These are phyloP conservation scores for Cephalotrichum gorgonifer DNA, from an alignment of 2,329 filamentous ascomycete genomes.

Conservation along the genomic window DNA sequence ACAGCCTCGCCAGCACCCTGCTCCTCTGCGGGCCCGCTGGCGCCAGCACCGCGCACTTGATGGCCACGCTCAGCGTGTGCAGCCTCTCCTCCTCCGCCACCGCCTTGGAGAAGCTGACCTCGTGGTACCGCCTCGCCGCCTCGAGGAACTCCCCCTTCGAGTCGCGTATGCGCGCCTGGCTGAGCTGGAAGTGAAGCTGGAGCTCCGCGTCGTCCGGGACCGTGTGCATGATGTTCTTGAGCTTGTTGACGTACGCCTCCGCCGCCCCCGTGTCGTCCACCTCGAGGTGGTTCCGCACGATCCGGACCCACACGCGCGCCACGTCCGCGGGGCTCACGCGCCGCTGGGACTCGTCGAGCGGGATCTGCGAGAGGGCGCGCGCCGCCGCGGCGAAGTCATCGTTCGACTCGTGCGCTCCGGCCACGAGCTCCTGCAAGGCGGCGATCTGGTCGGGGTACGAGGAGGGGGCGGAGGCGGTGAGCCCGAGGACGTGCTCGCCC, in stretches of 20 bases:
- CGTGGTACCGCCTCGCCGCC: constrained; percentile 79
- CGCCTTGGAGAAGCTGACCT: constrained; percentile 65
- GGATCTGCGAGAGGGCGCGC: constrained; percentile 67
- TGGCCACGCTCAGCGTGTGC: constrained; percentile 73
- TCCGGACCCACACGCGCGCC: constrained; percentile 81
- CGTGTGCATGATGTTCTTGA: constrained; percentile 82
- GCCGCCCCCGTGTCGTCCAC: constrained; percentile 82
- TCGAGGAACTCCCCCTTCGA: constrained; percentile 82
- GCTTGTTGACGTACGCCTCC: constrained; percentile 82
- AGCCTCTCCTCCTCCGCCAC: constrained; percentile 83
- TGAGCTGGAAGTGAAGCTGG: constrained; percentile 78
- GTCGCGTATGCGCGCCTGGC: constrained; percentile 87
- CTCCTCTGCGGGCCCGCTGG: constrained; percentile 81
- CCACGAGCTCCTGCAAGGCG: constrained; percentile 67
- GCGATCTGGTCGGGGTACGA: constrained; percentile 79
- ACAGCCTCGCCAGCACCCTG: constrained; percentile 69
- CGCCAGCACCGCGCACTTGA: constrained; percentile 85
- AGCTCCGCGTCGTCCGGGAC: constrained; percentile 67
- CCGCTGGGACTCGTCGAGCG: constrained; percentile 81
- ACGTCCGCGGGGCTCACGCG: constrained; percentile 74
- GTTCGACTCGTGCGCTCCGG: constrained; percentile 69
- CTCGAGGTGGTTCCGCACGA: constrained; percentile 89
- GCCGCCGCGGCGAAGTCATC: constrained; percentile 73
- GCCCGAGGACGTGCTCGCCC: constrained; percentile 60
- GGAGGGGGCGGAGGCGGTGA: constrained; percentile 47